Evolutionary conservation across 345 rosid genomes (phyloP).

Genomic region (Erodium maritimum): DNA sequence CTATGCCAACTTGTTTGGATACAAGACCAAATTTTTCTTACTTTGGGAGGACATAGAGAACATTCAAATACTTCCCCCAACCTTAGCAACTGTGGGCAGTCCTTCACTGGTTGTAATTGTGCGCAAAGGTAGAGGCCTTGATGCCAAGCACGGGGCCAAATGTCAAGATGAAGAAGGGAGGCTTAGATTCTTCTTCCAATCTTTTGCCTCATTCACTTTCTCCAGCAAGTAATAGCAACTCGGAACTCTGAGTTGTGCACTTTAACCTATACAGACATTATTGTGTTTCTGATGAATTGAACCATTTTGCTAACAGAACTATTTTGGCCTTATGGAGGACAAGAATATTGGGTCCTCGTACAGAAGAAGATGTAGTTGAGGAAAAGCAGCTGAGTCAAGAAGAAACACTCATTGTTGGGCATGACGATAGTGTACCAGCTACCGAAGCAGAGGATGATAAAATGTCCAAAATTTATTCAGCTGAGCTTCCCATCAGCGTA

Average conservation of each 20-base stretch:
- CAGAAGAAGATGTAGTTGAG: too few relatives aligned
- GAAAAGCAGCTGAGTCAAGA: too few relatives aligned
- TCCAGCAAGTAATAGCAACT: too few relatives aligned
- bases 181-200: too few relatives aligned
- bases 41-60: slow-evolving; percentile 85
- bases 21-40: slow-evolving; percentile 70
- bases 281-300: too few relatives aligned
- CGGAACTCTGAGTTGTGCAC: too few relatives aligned
- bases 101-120: slow-evolving; percentile 53
- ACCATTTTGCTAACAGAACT: too few relatives aligned
- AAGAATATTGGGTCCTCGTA: too few relatives aligned
- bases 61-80: slow-evolving; percentile 61
- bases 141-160: slow-evolving; percentile 72
- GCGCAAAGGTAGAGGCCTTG: slow-evolving; percentile 52
- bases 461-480: slow-evolving; percentile 37
- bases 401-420: too few relatives aligned
- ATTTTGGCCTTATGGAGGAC: too few relatives aligned
- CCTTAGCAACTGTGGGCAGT: slow-evolving; percentile 62
- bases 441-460: slow-evolving; percentile 28
- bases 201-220: too few relatives aligned
- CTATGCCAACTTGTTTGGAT: slow-evolving; percentile 72
- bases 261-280: too few relatives aligned
- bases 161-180: slow-evolving; percentile 13
- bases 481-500: slow-evolving; percentile 57
- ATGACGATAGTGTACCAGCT: slow-evolving; percentile 19